Conservation (phyloP, 2,329 filamentous ascomycete genomes). For the Periconia digitata region DNA sequence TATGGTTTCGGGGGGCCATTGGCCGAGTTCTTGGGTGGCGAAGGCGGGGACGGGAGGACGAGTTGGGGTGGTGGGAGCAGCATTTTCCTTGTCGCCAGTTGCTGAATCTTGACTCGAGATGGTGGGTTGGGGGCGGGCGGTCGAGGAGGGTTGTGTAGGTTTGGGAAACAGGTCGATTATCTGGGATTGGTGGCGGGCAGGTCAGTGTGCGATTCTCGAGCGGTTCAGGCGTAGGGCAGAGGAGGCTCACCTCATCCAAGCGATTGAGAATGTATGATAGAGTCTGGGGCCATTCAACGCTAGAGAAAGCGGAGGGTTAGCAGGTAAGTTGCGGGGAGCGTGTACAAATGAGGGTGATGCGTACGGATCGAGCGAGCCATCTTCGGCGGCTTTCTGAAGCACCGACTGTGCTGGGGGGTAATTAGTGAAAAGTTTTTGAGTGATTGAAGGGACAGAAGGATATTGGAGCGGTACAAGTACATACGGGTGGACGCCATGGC, state of each 20-base stretch:
- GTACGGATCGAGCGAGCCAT: conserved; percentile 62
- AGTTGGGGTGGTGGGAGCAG: conserved; percentile 50
- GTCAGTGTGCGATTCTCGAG: background rate
- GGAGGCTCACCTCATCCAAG: conserved; percentile 62
- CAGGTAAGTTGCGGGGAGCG: background rate
- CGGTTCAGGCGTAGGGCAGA: background rate
- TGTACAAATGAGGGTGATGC: conserved; percentile 25
- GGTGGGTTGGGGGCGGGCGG: conserved; percentile 30
- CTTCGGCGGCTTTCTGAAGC: conserved; percentile 58
- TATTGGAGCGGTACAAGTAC: background rate
- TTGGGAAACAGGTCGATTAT: conserved; percentile 78
- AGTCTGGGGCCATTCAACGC: conserved; percentile 69
- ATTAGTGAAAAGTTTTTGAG: conserved; percentile 19
- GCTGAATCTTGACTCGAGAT: conserved; percentile 50
- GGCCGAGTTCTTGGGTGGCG: conserved; percentile 35
- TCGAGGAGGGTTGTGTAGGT: conserved; percentile 47
- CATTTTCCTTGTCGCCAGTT: conserved; percentile 70
- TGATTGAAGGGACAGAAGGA: background rate
- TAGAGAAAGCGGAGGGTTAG: conserved; percentile 46
- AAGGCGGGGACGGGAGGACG: conserved; percentile 47
- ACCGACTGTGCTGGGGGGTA: conserved; percentile 49
- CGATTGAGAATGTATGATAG: conserved; percentile 66
- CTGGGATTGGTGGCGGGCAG: conserved; percentile 46
- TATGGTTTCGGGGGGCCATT: conserved; percentile 33
- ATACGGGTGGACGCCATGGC: conserved; percentile 18